Evolutionary conservation across 495 filamentous ascomycete species (phyloP).

Genomic region (Poronia punctata): DNA sequence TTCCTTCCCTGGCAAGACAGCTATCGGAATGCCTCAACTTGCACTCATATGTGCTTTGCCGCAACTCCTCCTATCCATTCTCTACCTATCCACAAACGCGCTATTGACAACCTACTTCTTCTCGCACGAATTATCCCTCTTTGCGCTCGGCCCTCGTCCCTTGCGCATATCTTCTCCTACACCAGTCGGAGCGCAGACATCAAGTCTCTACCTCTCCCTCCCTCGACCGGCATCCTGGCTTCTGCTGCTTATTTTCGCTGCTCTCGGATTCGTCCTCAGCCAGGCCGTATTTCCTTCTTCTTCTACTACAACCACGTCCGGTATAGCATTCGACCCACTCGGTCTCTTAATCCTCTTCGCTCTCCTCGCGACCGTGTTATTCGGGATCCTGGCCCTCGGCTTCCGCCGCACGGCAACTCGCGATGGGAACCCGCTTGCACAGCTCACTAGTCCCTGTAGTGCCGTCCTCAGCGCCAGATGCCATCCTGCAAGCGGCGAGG

Average conservation of each 20-base stretch:
- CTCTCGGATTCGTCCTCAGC: slow-evolving; percentile 30
- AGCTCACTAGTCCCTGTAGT: slow-evolving; percentile 32
- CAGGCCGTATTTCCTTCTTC: slow-evolving; percentile 26
- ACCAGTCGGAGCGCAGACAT: slow-evolving; percentile 27
- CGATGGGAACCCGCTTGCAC: slow-evolving; percentile 34
- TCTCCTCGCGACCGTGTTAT: slow-evolving; percentile 23
- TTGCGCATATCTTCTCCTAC: slow-evolving; percentile 33
- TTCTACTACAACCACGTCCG: slow-evolving; percentile 6
- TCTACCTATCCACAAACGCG: slow-evolving; percentile 36
- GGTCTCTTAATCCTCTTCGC: slow-evolving; percentile 29
- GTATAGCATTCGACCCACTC: slow-evolving; percentile 27
- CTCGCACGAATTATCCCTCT: slow-evolving; percentile 37
- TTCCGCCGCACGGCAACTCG: slow-evolving; percentile 23
- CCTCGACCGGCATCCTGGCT: slow-evolving; percentile 32
- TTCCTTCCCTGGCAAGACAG: slow-evolving; percentile 6
- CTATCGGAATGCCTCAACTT: slow-evolving; percentile 14
- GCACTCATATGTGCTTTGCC: slow-evolving; percentile 29
- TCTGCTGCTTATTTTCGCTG: slow-evolving; percentile 28
- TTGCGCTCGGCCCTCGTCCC: slow-evolving; percentile 22
- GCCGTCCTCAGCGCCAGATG: slow-evolving; percentile 38
- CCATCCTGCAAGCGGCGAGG: slow-evolving; percentile 18
- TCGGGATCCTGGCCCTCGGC: slow-evolving; percentile 26
- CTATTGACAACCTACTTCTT: slow-evolving; percentile 34
- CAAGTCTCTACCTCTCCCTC: slow-evolving; percentile 34
- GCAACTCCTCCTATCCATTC: slow-evolving; percentile 32